Evolutionary conservation across 1,139 yeast species (phyloP), one percentile per base, ranked within the genome.

Genomic region (Suhomyces ambrosiae): DNA sequence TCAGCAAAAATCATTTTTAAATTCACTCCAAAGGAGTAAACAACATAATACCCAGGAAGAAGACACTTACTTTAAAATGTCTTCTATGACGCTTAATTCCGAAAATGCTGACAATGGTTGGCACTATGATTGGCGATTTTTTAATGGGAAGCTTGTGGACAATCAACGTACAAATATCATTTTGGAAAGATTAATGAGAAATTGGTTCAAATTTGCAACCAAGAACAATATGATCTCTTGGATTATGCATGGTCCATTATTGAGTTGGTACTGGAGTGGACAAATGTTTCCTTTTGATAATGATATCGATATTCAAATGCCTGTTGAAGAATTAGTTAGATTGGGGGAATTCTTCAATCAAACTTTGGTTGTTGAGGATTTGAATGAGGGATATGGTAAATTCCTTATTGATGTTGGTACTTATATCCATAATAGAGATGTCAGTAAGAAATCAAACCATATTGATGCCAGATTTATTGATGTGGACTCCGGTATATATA

Each of bases 191-290:
- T 52, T 63, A 34, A 51, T 63, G 35, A 50, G 68, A 37, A 62
- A 61, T 40, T 63, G 68, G 68, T 58, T 57, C 40, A 53, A 61
- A 38, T 63, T 63, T 42, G 62, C 67, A 3, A 60, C 60, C 43
- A 64, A 58, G 38, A 60, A 61, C 40, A 65, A 66, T 7, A 58
- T 61, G 33, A 56, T 62, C 10, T 42, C 46, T 9, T 54, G 59
- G 59, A 49, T 54, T 22, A 50, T 48, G 49, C 55, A 53, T 15
- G 58, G 54, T 1, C 54, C 57, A 2, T 38, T 54, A 10, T 43
- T 54, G 23, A 44, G 55, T 13, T 54, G 58, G 56, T 52, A 50
- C 43, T 52, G 57, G 57, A 40, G 48, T 27, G 58, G 58, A 1
- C 45, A 51, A 28, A 48, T 50, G 53, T 53, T 53, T 19, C 59